Evolutionary conservation across 805 yeast species (phyloP), one percentile per base, ranked within the genome.

Genomic region (Suhomyces kilbournensis): DNA sequence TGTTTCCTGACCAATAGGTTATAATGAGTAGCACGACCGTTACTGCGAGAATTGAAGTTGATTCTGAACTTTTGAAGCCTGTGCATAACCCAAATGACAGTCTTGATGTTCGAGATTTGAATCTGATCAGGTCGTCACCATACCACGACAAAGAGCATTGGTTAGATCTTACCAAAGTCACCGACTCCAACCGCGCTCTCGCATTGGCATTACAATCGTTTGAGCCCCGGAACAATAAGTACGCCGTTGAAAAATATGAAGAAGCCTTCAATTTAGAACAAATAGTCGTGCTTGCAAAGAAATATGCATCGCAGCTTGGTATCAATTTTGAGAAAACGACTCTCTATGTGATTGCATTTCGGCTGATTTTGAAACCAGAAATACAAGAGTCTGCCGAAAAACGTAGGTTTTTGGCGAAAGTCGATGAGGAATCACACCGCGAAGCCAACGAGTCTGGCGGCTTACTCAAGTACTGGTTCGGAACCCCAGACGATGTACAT

Each of bases 361-460:
- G 74, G 23, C 70, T 74, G 3, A 61, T 57, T 32, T 55, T 72
- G 8, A 56, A 60, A 45, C 57, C 53, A 2, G 70, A 70, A 22
- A 64, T 68, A 9, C 64, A 59, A 47, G 51, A 40, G 2, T 60
- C 67, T 9, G 50, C 59, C 1, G 64, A 62, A 17, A 63, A 64
- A 34, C 59, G 75, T 35, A 54, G 57, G 39, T 48, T 56, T 39
- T 56, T 72, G 17, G 67, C 67, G 0, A 55, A 58, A 14, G 56
- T 70, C 4, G 77, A 72, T 54, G 60, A 65, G 50, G 60, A 50
- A 2, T 65, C 74, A 2, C 76, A 72, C 50, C 49, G 47, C 15
- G 76, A 71, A 50, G 76, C 76, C 15, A 72, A 64, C 55, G 47
- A 28, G 10, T 61, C 70, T 6, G 76, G 76, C 1, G 76, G 76